Evolutionary conservation across 371 early-diverging fungal species (phyloP).

Genomic region (Mucor saturninus): DNA sequence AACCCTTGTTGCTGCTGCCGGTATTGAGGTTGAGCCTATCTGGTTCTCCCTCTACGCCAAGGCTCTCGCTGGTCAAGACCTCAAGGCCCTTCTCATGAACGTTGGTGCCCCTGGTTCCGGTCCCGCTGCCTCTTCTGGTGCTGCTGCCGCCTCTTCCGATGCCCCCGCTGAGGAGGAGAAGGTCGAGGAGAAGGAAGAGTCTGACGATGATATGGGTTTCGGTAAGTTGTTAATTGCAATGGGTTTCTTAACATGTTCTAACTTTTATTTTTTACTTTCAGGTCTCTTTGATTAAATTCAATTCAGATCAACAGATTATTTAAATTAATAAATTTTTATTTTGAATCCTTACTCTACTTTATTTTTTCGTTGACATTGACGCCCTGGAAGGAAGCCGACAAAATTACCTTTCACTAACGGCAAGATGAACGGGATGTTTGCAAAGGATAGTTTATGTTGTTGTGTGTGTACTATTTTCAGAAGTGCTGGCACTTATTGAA

Average conservation of each 20-base stretch:
- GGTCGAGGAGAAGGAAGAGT: constrained; percentile 87
- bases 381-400: neutral
- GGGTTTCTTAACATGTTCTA: no score
- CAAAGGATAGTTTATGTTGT: no score
- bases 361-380: neutral
- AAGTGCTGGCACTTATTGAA: no score
- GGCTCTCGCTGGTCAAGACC: constrained; percentile 95
- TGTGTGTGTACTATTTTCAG: no score
- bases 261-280: constrained; percentile 17
- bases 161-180: constrained; percentile 59
- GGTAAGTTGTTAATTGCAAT: constrained; percentile 42
- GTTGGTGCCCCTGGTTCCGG: constrained; percentile 79
- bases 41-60: constrained; percentile 97
- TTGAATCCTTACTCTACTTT: neutral
- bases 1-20: constrained; percentile 91
- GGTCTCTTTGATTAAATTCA: constrained; percentile 85
- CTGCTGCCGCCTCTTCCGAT: constrained; percentile 60
- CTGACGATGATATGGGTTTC: constrained; percentile 94
- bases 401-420: no score
- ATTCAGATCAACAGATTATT: constrained; percentile 7
- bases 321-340: neutral
- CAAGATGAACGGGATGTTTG: no score
- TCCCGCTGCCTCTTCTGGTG: constrained; percentile 60
- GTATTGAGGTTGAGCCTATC: constrained; percentile 93
- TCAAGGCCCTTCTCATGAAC: constrained; percentile 89